Base-by-base conservation (phyloP, 2,329 filamentous ascomycete species). In the Nemania sp. region DNA sequence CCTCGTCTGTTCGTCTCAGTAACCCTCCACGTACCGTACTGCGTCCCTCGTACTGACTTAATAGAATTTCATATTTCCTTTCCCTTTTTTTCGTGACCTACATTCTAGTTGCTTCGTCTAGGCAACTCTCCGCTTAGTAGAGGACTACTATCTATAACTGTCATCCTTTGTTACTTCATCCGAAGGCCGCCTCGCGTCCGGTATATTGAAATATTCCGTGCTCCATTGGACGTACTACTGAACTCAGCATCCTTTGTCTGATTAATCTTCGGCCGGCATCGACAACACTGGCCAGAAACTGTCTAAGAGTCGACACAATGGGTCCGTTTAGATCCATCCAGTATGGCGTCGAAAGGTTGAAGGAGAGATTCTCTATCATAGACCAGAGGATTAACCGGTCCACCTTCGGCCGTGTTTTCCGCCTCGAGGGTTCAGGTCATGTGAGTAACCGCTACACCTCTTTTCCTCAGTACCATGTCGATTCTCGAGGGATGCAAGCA, bases 341-440 rank as follows among this genome's bases (percentile, higher is more conserved):
- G 41, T 54, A 66, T 57, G 70, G 59, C 29, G 49, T 73, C 52
- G 72, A 74, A 29, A 67, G 62, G 24, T 15, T 49, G 22, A 67
- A 62, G 59, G 70, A 66, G 55, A 73, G 70, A 55, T 18, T 77
- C 7, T 63, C 64, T 20, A 20, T 35, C 22, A 8, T 78, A 54
- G 78, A 79, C n/a, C 71, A 76, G 11, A 70, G 69, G 29, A 74
- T 79, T 61, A 80, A 78, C 41, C 38, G 60, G 29, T 82, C 81
- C 1, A 82, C 80, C 0, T 82, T 89, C 71, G 87, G 87, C 67
- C 82, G 82, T 67, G 84, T 86, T 70, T 91, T 92, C 77, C 85
- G 87, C 63, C 84, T 92, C 18, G 88, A 90, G 70, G 87, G 88
- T 58, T 89, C 84, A 59, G 88, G 88, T 73, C 89, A 91, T 82